Base-by-base conservation (phyloP, 2,329 filamentous ascomycete genomes). In the Phyllachora maydis region DNA sequence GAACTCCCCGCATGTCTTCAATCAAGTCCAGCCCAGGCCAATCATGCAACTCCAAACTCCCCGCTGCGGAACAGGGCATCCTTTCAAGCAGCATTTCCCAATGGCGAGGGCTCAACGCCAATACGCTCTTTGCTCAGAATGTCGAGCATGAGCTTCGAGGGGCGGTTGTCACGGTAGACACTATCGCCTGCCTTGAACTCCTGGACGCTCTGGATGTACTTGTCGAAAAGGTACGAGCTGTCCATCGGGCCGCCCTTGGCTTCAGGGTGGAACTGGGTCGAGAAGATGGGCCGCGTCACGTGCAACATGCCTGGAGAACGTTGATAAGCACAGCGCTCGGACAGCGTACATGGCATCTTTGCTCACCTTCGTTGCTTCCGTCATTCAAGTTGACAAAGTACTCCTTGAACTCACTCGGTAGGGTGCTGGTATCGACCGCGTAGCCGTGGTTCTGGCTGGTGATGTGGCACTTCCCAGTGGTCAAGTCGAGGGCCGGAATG, bases 361-460 rank as follows among this genome's bases (percentile, higher is more conserved):
- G n/a, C n/a, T n/a, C n/a, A 56, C 69, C 85, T 59, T 98, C 88
- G 50, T 98, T 98, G 50, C 76, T 85, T 31, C 82, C 79, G 44
- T 98, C 88, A 52, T 95, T 98, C 35, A 95, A 61, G 61, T 98
- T 95, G 50, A 91, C 74, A 47, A 95, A 98, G 63, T 91, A 95
- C 50, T 92, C 85, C 62, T 83, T 88, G 70, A 82, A 98, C 18
- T 93, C 82, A 26, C 54, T 58, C 26, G 78, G 68, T 19, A 98
- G 60, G 8, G 81, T 92, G 29, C 64, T 61, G 5, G 77, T 66
- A 42, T 95, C 85, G 29, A 98, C 78, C 20, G 85, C 88, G 42
- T 95, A 98, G 32, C 88, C 88, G 54, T 95, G 88, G 58, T 95
- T 95, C 61, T 98, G 88, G 48, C 74, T 83, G 28, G 85, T 95